A percentile compares a stretch with the other conserved stretches of the same genome.
Conservation (phyloP, 805 yeast genomes). For the Wickerhamomyces hampshirensis region DNA sequence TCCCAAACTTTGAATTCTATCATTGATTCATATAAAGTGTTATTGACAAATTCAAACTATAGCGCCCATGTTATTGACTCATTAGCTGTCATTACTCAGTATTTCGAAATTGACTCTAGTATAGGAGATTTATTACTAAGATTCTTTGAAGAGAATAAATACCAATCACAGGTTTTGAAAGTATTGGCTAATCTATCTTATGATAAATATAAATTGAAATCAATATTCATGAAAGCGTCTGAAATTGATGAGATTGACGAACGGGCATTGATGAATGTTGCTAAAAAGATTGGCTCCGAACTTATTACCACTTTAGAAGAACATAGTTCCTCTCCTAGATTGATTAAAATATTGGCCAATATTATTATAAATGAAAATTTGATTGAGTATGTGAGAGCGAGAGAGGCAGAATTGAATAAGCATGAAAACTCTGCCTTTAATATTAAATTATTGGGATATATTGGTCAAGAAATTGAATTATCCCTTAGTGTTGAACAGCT, state of each 20-base stretch:
- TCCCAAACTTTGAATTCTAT: constrained; percentile 8
- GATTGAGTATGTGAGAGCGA: constrained; percentile 15
- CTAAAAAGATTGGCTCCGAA: constrained; percentile 23
- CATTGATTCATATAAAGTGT: constrained; percentile 9
- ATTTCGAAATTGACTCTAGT: constrained; percentile 16
- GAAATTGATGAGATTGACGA: constrained; percentile 24
- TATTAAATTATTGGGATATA: constrained; percentile 44
- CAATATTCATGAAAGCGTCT: constrained; percentile 20
- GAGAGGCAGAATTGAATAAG: constrained; percentile 17
- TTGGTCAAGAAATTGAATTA: constrained; percentile 34
- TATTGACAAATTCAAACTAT: constrained; percentile 11
- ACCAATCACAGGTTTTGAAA: constrained; percentile 21
- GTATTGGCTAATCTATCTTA: constrained; percentile 19
- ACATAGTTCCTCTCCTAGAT: constrained; percentile 14
- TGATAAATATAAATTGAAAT: constrained; percentile 13
- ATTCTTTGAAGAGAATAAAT: constrained; percentile 13
- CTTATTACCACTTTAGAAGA: constrained; percentile 23
- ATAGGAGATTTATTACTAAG: constrained; percentile 16
- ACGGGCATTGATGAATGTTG: constrained; percentile 20
- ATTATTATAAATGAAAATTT: constrained; percentile 22
- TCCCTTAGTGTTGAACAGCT: constrained; percentile 33
- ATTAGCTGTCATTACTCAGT: constrained; percentile 15
- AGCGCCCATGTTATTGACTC: constrained; percentile 20
- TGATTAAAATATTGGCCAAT: constrained; percentile 21
- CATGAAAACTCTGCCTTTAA: constrained; percentile 28